These are phyloP conservation scores for Bipolaris gigantea DNA, from an alignment of 2,329 filamentous ascomycete species.

Conservation along the genomic window DNA sequence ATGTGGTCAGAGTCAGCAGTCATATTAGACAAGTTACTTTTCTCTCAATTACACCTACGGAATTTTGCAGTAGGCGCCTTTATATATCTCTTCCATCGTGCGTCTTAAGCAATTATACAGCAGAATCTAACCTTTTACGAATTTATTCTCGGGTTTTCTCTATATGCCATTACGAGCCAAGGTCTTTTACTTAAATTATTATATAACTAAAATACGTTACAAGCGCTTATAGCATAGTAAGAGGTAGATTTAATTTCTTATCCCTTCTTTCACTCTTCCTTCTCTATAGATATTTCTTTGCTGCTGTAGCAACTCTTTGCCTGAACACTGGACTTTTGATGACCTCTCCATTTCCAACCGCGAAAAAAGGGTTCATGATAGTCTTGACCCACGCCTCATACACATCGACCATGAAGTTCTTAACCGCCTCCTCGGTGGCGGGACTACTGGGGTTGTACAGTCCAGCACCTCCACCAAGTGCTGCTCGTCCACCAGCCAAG, in stretches of 20 bases:
- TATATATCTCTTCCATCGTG: background rate
- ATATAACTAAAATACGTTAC: background rate
- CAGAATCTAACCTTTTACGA: background rate
- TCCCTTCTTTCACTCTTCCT: background rate
- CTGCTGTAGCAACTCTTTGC: slow-evolving; percentile 78
- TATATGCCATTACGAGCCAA: too few relatives aligned
- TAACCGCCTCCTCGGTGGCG: slow-evolving; percentile 92
- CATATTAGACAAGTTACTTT: too few relatives aligned
- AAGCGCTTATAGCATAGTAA: background rate
- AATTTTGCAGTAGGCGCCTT: too few relatives aligned
- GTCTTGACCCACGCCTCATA: slow-evolving; percentile 98
- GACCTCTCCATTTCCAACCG: slow-evolving; percentile 78
- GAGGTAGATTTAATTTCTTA: background rate
- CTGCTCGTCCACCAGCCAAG: slow-evolving; percentile 36
- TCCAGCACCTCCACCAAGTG: slow-evolving; percentile 39
- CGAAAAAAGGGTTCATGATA: slow-evolving; percentile 96
- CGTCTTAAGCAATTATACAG: background rate
- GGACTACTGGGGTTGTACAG: slow-evolving; percentile 79
- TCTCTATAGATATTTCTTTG: slow-evolving; percentile 80
- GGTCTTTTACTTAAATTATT: background rate
- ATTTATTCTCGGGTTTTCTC: too few relatives aligned
- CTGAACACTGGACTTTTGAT: slow-evolving; percentile 87
- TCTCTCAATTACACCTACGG: too few relatives aligned
- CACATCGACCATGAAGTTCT: slow-evolving; percentile 91
- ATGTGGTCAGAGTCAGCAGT: too few relatives aligned